phyloP scores from a whole-genome alignment of 495 filamentous ascomycete species.

The Penicillium flavigenum region DNA sequence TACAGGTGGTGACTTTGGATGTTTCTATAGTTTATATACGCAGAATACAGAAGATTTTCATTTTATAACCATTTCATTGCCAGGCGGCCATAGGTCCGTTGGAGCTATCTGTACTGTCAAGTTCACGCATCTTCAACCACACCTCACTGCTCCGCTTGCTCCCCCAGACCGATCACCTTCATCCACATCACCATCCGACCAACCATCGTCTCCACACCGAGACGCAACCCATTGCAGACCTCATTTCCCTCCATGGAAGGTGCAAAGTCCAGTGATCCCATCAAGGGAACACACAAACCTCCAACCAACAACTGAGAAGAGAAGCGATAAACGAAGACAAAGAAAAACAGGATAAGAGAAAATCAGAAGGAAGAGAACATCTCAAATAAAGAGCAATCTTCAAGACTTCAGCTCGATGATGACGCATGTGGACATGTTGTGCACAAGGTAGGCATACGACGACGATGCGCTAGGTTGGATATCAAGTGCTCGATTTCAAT shows the following conservation, averaged over 20 bases:
- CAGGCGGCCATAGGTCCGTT: not conserved
- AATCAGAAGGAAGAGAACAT: constrained; percentile 14
- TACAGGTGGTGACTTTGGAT: not conserved
- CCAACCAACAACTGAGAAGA: constrained; percentile 16
- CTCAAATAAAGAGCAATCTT: not conserved
- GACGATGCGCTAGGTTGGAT: constrained; percentile 1
- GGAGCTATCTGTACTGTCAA: not conserved
- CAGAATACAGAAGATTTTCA: not conserved
- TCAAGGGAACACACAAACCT: not conserved
- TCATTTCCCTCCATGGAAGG: constrained; percentile 1
- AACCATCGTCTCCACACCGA: not conserved
- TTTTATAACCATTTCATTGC: constrained; percentile 13
- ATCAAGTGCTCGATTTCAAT: not conserved
- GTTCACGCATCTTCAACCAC: not conserved
- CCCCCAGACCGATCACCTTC: not conserved
- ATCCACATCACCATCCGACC: constrained; percentile 1
- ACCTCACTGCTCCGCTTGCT: not conserved
- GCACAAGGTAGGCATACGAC: not conserved
- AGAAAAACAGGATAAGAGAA: constrained; percentile 5
- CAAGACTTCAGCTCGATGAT: constrained; percentile 6
- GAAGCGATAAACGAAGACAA: constrained; percentile 7
- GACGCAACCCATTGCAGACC: not conserved
- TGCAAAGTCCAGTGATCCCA: not conserved
- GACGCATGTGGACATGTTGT: not conserved
- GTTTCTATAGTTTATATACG: not conserved